Base-by-base conservation (phyloP, 768 basidiomycete species). In the Suillus bovinus region DNA sequence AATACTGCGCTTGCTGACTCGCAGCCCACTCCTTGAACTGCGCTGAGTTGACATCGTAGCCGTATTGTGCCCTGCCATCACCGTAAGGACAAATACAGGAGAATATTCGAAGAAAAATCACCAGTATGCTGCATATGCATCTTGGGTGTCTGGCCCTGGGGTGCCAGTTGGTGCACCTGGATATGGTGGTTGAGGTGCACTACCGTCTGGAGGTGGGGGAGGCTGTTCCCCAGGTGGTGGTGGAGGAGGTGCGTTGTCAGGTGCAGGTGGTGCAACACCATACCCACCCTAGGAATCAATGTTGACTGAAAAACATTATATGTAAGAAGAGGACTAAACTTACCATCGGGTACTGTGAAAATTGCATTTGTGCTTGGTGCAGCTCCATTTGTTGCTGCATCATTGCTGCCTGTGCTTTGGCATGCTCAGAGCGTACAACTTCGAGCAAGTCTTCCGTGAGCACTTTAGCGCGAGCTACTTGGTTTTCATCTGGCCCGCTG, bases 351-450 rank as follows among this genome's bases (percentile, higher is more conserved):
- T 93, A 91, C 24, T 86, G 87, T 54, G 89, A 89, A 76, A 90
- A 93, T 71, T 91, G 90, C 66, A 83, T 79, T 72, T 93, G 92
- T 3, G 89, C 90, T 72, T 92, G 89, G 64, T 93, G 91, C 31
- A 93, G 80, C 69, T 93, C 91, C 88, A 91, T 89, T 75, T 93
- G 91, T 72, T 93, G 90, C 58, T 91, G 90, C 57, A 82, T 80
- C 5, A 90, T 73, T 14, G 83, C 72, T 3, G 78, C 67, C 63
- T 84, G 82, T 59, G 94, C 89, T 75, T 99, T 96, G 31, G 84
- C 87, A 70, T 95, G 93, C 72, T 99, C 94, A 64, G 86, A 82
- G 20, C 84, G 84, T 10, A 99, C 93, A n/a, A 97, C 94, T 42
- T 89, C 82, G 11, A 96, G 82, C 2, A 98, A 83, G 71, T 98